phyloP scores from a whole-genome alignment of 495 filamentous ascomycete species.

The Aspergillus sclerotioniger region DNA sequence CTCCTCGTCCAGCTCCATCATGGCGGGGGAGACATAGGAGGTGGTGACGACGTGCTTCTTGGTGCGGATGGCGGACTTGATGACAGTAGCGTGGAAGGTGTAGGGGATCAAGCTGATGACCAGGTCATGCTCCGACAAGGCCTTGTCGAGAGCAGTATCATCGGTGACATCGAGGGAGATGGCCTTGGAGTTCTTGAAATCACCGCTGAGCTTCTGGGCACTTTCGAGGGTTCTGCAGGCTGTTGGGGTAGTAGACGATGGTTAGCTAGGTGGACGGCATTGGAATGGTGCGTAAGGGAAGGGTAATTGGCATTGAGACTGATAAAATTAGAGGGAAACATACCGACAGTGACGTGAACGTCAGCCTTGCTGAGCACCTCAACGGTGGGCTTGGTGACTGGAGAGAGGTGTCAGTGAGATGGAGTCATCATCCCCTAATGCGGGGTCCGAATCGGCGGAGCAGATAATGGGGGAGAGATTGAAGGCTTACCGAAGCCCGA shows the following conservation, averaged over 20 bases:
- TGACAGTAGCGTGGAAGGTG: slow-evolving; percentile 84
- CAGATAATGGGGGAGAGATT: background rate
- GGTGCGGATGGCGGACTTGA: slow-evolving; percentile 87
- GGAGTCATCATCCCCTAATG: too few species aligned
- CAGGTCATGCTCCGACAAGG: slow-evolving; percentile 73
- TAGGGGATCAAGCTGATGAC: slow-evolving; percentile 88
- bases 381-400: slow-evolving; percentile 72
- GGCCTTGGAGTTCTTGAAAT: slow-evolving; percentile 66
- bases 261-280: background rate
- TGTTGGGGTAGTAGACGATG: slow-evolving; percentile 25
- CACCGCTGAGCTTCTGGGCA: slow-evolving; percentile 70
- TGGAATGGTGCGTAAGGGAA: background rate
- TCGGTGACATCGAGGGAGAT: slow-evolving; percentile 83
- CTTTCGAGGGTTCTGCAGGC: slow-evolving; percentile 82
- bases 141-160: slow-evolving; percentile 69
- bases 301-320: background rate
- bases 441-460: background rate
- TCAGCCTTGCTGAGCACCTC: slow-evolving; percentile 72
- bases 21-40: slow-evolving; percentile 89
- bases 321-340: slow-evolving; percentile 19
- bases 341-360: slow-evolving; percentile 82
- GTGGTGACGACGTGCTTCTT: slow-evolving; percentile 98
- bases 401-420: slow-evolving; percentile 11
- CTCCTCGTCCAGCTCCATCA: slow-evolving; percentile 80
- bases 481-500: slow-evolving; percentile 62